A percentile compares a stretch with the other conserved stretches of the same genome.
phyloP scores from a whole-genome alignment of 164 flowering plant species.

The Echeveria elegans region DNA sequence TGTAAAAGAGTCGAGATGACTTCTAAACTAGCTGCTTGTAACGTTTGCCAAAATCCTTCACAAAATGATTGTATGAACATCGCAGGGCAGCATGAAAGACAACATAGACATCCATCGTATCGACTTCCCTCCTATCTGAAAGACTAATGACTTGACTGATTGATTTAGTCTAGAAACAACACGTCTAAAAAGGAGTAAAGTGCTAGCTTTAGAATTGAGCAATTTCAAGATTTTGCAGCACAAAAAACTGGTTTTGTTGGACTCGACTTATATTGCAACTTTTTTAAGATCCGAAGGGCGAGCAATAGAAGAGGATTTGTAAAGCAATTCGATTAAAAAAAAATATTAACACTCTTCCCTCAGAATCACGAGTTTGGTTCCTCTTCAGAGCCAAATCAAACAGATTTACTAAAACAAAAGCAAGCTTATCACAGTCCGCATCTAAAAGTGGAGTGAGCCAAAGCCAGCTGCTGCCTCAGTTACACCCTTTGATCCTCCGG shows the following conservation, averaged over 20 bases:
- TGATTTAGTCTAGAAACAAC: too few relatives aligned
- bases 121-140: slow-evolving; percentile 48
- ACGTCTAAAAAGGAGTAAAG: too few relatives aligned
- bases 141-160: background rate
- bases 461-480: slow-evolving; percentile 84
- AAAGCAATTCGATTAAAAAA: too few relatives aligned
- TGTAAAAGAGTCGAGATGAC: slow-evolving; percentile 94
- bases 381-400: slow-evolving; percentile 88
- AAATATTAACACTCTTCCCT: slow-evolving; percentile 46
- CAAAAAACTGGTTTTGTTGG: too few relatives aligned
- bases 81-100: slow-evolving; percentile 88
- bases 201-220: too few relatives aligned
- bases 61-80: slow-evolving; percentile 63
- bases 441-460: slow-evolving; percentile 97
- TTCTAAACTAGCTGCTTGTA: slow-evolving; percentile 87
- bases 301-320: too few relatives aligned
- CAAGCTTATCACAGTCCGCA: slow-evolving; percentile 91
- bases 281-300: too few relatives aligned
- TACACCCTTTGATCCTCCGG: slow-evolving; percentile 69
- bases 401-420: slow-evolving; percentile 76
- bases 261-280: too few relatives aligned
- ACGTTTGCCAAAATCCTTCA: slow-evolving; percentile 66
- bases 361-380: slow-evolving; percentile 37
- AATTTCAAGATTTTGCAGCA: too few relatives aligned
- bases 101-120: slow-evolving; percentile 82